Conservation (phyloP, 2,329 filamentous ascomycete genomes). For the Colletotrichum sidae region DNA sequence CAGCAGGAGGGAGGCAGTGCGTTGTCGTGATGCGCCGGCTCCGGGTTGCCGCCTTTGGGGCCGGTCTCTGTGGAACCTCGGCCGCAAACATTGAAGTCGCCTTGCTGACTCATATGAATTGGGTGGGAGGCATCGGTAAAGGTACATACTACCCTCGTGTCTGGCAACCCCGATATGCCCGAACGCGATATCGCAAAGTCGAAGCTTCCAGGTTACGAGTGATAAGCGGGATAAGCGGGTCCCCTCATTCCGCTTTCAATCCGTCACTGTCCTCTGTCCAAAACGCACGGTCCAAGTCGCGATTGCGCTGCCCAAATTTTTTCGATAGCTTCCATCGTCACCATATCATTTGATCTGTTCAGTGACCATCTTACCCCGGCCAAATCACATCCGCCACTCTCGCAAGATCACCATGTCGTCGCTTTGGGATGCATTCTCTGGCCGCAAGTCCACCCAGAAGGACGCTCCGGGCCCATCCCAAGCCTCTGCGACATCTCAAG, state of each 20-base stretch:
- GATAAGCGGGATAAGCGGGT: slow-evolving; percentile 29
- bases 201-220: slow-evolving; percentile 1
- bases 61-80: too few species aligned
- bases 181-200: too few species aligned
- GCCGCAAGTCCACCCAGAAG: slow-evolving; percentile 62
- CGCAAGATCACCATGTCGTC: slow-evolving; percentile 60
- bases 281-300: slow-evolving; percentile 39
- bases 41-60: too few species aligned
- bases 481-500: slow-evolving; percentile 50
- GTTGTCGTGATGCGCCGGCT: too few species aligned
- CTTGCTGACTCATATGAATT: too few species aligned
- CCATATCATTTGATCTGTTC: slow-evolving; percentile 29
- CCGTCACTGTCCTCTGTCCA: slow-evolving; percentile 23
- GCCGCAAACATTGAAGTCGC: too few species aligned
- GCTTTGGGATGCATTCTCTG: slow-evolving; percentile 72
- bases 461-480: slow-evolving; percentile 40
- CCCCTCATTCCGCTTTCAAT: slow-evolving; percentile 6
- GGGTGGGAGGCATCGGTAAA: too few species aligned
- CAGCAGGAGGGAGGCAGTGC: too few species aligned
- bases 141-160: too few species aligned
- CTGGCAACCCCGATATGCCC: too few species aligned
- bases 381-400: slow-evolving; percentile 23
- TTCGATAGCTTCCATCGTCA: slow-evolving; percentile 38
- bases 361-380: slow-evolving; percentile 27
- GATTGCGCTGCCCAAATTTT: slow-evolving; percentile 39